Base-by-base conservation (phyloP, 2,329 filamentous ascomycete species). In the Plenodomus lindquistii region DNA sequence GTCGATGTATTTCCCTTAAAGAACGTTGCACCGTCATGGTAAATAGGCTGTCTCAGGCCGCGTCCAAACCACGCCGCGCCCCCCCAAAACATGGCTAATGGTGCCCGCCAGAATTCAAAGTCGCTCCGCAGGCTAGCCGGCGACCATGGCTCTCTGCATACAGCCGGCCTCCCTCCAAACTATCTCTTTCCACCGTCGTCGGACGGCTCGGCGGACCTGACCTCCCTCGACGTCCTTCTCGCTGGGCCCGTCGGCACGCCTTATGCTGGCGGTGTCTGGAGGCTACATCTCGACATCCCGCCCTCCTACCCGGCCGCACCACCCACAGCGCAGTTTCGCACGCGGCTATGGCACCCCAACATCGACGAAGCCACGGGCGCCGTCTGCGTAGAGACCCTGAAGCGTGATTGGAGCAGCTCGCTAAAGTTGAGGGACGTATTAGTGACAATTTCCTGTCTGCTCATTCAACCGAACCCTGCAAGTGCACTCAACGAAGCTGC, bases 301-400 rank as follows among this genome's bases (percentile, higher is more conserved):
- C 72, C 77, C 16, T 78, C 77, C n/a, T 84, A 85, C 57, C 79
- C 79, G 10, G 66, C 68, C 34, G 67, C 68, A 16, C 78, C 79
- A 15, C 80, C 80, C 0, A 85, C 82, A 35, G 84, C 83, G 2
- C 76, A 77, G 24, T 86, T 86, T 62, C 77, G 77, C 44, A 86
- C 83, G 2, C 75, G 78, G 5, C 81, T 86, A 54, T 86, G 82
- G 77, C 84, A 86, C 57, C 84, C 84, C 0, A 86, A 86, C 59
- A 80, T 86, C 41, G 83, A 86, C 53, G 81, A 84, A 43, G 72
- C 75, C n/a, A 82, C 80, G 0, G 84, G 84, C 4, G 79, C 79
- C 1, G 82, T 86, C 2, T 86, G 84, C 52, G 81, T 86, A 2
- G 84, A 86, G 70, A 86, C 84, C 2, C 62, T 86, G 37, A 86